Evolutionary conservation across 768 basidiomycete species (phyloP), one percentile per base, ranked within the genome.

Genomic region (Russula griseocarnosa): DNA sequence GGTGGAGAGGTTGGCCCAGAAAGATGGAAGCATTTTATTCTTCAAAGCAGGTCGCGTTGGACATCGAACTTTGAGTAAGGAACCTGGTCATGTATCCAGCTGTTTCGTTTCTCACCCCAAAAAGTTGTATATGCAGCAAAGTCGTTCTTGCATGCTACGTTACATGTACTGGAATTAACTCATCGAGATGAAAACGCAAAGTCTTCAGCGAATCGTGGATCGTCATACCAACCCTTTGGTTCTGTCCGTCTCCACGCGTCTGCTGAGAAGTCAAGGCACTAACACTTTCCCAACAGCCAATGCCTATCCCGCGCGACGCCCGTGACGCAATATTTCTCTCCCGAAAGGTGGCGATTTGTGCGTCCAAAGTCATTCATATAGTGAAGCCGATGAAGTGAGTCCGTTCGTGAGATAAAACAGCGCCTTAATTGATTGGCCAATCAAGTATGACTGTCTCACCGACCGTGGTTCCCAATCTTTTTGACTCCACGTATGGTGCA

Each of bases 121-220:
- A 54, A 65, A 92, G 92, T 92, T 53, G 77, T 91, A 16, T 91
- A 84, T 71, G 83, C 85, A 9, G 81, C 77, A 62, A 90, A 86
- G 75, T 79, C 79, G 63, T 76, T 85, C 47, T 72, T 90, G 47
- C 83, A 88, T 62, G 73, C 80, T 3, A 83, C 82, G 3, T 68
- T 93, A 32, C 79, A 88, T 65, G 78, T 82, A 13, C 66, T 90
- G 18, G 88, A 92, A 72, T 82, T 80, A 3, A 73, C 81, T 49
- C 74, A 78, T 62, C 71, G 76, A 8, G 71, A 73, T 18, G 80
- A 81, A 26, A 65, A 72, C 20, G 69, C 71, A n/a, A 55, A 72
- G 22, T 69, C 75, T 4, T 78, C 81, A 0, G 72, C 76, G 60
- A 77, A 81, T 67, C 3, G 72, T 67, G 20, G 57, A 70, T 1